Percentiles rank a stretch among this genome's conserved stretches.
Evolutionary conservation across 2,329 filamentous ascomycete species (phyloP).

Genomic region (Lasiodiplodia gonubiensis): DNA sequence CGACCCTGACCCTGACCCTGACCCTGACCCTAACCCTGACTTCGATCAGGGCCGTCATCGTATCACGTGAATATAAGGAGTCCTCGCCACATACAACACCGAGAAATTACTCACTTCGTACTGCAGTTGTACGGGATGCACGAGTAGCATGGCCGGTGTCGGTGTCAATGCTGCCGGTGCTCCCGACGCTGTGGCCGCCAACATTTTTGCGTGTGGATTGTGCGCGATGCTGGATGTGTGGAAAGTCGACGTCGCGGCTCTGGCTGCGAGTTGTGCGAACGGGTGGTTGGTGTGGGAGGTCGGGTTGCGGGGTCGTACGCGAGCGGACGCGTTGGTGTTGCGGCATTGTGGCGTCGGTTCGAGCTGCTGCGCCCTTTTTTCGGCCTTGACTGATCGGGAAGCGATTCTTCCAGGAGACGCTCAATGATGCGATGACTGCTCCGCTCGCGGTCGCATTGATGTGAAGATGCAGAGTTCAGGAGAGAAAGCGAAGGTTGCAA

Average conservation of each 20-base stretch:
- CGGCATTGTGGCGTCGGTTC: conserved; percentile 1
- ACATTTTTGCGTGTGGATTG: conserved; percentile 37
- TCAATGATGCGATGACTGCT: background rate
- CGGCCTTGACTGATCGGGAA: background rate
- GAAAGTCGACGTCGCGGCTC: conserved; percentile 45
- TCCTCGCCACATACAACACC: background rate
- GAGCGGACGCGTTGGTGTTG: conserved; percentile 40
- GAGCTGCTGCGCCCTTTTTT: background rate
- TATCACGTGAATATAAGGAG: too few species aligned
- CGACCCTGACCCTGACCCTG: background rate
- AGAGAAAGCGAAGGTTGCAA: background rate
- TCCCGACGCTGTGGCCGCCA: conserved; percentile 40
- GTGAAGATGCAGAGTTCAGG: background rate
- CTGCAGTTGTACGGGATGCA: conserved; percentile 34
- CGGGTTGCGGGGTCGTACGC: conserved; percentile 39
- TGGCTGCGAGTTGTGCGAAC: conserved; percentile 41
- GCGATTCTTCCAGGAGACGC: background rate
- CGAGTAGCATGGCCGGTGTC: conserved; percentile 33
- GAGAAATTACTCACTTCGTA: background rate
- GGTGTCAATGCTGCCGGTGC: conserved; percentile 38
- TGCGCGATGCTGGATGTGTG: conserved; percentile 29
- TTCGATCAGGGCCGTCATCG: too few species aligned
- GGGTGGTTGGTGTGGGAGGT: conserved; percentile 32
- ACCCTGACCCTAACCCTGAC: background rate
- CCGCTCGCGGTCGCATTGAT: background rate